Percentiles rank a stretch among this genome's conserved stretches.
Evolutionary conservation across 2,329 filamentous ascomycete genomes (phyloP).

Genomic region (Penicillium occitanis): DNA sequence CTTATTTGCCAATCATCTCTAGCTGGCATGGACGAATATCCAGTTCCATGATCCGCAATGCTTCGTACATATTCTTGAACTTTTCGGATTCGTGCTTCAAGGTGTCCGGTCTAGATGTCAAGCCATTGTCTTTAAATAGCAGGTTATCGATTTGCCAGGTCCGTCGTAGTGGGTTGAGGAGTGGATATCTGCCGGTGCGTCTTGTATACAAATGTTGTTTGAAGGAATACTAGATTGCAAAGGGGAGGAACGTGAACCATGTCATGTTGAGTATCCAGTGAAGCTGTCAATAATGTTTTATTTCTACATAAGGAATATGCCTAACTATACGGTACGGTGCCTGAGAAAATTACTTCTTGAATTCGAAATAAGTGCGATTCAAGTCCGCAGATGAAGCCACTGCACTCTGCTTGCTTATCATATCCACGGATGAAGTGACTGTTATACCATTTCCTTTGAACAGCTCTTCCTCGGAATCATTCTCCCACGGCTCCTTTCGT

Average conservation of each 20-base stretch:
- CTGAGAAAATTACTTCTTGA: not conserved
- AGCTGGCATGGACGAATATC: too few relatives aligned
- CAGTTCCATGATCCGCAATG: not conserved
- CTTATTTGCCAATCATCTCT: too few relatives aligned
- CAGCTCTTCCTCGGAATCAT: constrained; percentile 8
- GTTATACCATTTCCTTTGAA: not conserved
- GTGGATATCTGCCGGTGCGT: too few relatives aligned
- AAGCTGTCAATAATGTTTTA: not conserved
- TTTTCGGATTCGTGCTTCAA: not conserved
- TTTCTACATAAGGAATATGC: not conserved
- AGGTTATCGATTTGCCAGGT: too few relatives aligned
- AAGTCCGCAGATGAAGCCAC: not conserved
- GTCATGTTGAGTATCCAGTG: too few relatives aligned
- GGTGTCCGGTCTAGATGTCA: not conserved
- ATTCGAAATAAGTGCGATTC: constrained; percentile 2
- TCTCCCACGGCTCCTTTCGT: not conserved
- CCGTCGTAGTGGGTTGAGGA: too few relatives aligned
- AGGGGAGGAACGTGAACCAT: too few relatives aligned
- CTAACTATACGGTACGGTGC: not conserved
- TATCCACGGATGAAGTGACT: constrained; percentile 6
- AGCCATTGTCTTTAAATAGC: not conserved
- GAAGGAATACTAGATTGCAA: too few relatives aligned
- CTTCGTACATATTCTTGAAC: not conserved
- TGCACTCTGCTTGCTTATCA: not conserved
- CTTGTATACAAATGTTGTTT: too few relatives aligned